phyloP scores from a whole-genome alignment of 176 grass and related monocot species.

The Musa itinerans region DNA sequence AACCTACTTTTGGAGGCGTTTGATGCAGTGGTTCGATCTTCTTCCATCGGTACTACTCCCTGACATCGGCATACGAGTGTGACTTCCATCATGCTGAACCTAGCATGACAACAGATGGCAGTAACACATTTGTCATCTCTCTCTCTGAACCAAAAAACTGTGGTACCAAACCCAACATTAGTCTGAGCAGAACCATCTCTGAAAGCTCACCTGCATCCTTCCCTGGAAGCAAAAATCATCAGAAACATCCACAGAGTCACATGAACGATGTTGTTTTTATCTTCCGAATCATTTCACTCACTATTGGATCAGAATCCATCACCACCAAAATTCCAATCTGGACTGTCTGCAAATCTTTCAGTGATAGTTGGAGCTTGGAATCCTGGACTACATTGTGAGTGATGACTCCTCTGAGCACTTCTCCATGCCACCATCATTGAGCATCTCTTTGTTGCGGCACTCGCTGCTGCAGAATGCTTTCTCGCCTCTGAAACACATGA shows the following conservation, averaged over 20 bases:
- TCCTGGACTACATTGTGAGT: background rate
- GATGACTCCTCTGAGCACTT: conserved; percentile 2
- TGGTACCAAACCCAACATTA: background rate
- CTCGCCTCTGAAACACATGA: conserved; percentile 34
- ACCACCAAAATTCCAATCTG: too few relatives aligned
- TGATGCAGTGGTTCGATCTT: too few relatives aligned
- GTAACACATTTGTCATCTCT: too few relatives aligned
- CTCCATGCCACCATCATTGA: conserved; percentile 37
- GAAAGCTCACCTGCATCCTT: background rate
- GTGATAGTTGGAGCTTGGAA: background rate
- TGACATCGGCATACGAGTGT: too few relatives aligned
- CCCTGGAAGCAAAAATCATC: background rate
- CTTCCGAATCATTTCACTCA: background rate
- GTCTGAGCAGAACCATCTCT: background rate
- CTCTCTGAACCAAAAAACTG: background rate
- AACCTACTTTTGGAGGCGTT: too few relatives aligned
- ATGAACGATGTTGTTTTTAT: background rate
- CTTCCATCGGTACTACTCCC: too few relatives aligned
- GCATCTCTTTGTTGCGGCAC: conserved; percentile 46
- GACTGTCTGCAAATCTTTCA: too few relatives aligned
- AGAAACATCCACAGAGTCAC: background rate
- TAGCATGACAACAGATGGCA: too few relatives aligned
- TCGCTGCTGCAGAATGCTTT: conserved; percentile 64
- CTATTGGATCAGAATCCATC: background rate
- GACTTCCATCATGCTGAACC: too few relatives aligned